phyloP scores from a whole-genome alignment of 2,329 filamentous ascomycete genomes.

The Phaeomoniella chlamydospora region DNA sequence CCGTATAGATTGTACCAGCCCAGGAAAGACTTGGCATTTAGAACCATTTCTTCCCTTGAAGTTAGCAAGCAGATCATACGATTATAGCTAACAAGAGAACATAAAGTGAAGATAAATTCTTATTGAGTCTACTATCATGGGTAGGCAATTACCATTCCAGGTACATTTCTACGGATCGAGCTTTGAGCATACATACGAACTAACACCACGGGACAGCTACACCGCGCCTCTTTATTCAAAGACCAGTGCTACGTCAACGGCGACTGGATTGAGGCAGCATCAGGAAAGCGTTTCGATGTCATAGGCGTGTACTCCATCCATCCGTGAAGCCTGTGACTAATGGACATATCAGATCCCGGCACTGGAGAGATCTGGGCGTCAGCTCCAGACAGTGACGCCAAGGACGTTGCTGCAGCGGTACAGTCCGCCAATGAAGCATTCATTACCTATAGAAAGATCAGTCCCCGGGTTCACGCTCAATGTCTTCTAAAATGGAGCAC shows the following conservation, averaged over 20 bases:
- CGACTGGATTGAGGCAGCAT: slow-evolving; percentile 65
- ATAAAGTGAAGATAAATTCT: too few relatives aligned
- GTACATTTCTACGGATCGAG: too few relatives aligned
- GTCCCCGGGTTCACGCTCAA: slow-evolving; percentile 46
- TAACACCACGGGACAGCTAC: background rate
- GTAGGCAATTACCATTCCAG: too few relatives aligned
- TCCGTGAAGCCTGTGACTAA: too few relatives aligned
- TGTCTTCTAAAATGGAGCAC: slow-evolving; percentile 51
- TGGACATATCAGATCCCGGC: slow-evolving; percentile 41
- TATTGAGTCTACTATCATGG: too few relatives aligned
- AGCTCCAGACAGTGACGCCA: slow-evolving; percentile 33
- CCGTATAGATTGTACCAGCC: too few relatives aligned
- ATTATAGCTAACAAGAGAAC: too few relatives aligned
- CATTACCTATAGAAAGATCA: slow-evolving; percentile 42
- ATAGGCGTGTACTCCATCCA: too few relatives aligned
- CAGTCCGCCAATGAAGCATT: slow-evolving; percentile 47
- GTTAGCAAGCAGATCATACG: too few relatives aligned
- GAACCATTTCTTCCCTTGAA: too few relatives aligned
- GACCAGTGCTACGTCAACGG: slow-evolving; percentile 13
- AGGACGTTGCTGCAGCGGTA: slow-evolving; percentile 49
- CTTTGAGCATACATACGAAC: too few relatives aligned
- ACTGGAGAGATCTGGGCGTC: slow-evolving; percentile 35
- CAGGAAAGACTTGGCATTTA: too few relatives aligned
- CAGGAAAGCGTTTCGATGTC: slow-evolving; percentile 84
- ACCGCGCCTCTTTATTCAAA: slow-evolving; percentile 6